Evolutionary conservation across 345 rosid genomes (phyloP).

Genomic region (Salix dunnii): DNA sequence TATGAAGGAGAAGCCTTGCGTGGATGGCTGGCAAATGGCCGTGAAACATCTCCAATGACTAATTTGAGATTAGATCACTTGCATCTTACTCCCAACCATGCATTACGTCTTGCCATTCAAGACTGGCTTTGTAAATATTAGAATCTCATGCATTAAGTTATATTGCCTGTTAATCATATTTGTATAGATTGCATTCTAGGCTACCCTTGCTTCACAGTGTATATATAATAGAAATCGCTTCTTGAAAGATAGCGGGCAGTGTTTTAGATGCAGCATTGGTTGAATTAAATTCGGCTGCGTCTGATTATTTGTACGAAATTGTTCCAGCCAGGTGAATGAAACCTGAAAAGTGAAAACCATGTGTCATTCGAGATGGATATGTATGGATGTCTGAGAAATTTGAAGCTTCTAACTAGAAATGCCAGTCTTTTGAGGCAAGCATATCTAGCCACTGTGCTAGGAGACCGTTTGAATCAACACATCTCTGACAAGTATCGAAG

Average conservation of each 20-base stretch:
- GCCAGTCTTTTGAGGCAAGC: not conserved
- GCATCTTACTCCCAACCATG: conserved; percentile 63
- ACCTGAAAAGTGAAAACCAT: not conserved
- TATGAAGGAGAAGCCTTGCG: conserved; percentile 62
- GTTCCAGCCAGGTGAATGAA: not conserved
- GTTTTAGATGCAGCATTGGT: not conserved
- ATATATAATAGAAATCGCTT: not conserved
- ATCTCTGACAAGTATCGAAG: not conserved
- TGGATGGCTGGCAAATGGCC: conserved; percentile 57
- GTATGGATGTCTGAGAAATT: not conserved
- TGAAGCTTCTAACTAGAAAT: not conserved
- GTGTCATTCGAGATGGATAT: not conserved
- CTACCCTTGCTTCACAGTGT: not conserved
- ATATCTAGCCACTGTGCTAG: not conserved
- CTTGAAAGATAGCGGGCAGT: not conserved
- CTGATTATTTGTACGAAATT: not conserved
- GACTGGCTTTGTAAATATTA: conserved; percentile 70
- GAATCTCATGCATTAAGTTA: conserved; percentile 4
- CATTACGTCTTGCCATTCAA: conserved; percentile 57
- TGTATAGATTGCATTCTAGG: not conserved
- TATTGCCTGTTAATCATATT: not conserved
- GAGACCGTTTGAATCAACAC: not conserved
- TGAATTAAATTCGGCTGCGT: not conserved
- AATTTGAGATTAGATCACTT: conserved; percentile 51
- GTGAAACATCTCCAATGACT: conserved; percentile 72